Conservation (phyloP, 306 rosid genomes). For the Quercus rubra region DNA sequence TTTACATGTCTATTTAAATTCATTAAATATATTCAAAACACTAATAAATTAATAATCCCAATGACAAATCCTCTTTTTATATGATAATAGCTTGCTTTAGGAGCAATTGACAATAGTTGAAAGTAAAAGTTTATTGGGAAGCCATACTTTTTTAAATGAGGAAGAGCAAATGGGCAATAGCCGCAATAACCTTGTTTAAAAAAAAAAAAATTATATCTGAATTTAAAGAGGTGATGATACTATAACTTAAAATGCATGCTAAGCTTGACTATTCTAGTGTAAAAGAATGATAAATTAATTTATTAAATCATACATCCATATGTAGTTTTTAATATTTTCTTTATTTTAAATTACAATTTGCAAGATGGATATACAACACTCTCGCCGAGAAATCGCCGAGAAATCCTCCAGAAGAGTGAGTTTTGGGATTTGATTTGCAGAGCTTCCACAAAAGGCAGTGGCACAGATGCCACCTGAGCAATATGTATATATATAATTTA, state of each 20-base stretch:
- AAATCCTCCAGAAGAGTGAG: slow-evolving; percentile 34
- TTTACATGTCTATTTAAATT: too few relatives aligned
- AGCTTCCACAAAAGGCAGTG: background rate
- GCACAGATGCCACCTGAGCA: background rate
- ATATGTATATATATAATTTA: too few relatives aligned
- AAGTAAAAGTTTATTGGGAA: too few relatives aligned
- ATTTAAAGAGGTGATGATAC: background rate
- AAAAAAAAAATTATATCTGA: too few relatives aligned
- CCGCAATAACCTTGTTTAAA: too few relatives aligned
- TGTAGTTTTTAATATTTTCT: slow-evolving; percentile 1
- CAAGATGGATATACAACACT: background rate
- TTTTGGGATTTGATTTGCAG: slow-evolving; percentile 32
- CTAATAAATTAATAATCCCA: too few relatives aligned
- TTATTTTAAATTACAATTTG: background rate
- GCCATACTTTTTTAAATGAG: too few relatives aligned
- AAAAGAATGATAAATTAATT: background rate
- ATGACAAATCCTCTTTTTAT: too few relatives aligned
- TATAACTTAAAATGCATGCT: background rate
- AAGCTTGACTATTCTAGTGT: background rate
- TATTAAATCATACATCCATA: background rate
- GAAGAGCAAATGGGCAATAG: too few relatives aligned
- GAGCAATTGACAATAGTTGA: too few relatives aligned
- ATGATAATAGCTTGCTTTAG: too few relatives aligned
- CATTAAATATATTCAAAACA: too few relatives aligned
- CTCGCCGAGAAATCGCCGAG: slow-evolving; percentile 8